phyloP scores from a whole-genome alignment of 2,329 filamentous ascomycete species.

The Paraconiothyrium brasiliense region DNA sequence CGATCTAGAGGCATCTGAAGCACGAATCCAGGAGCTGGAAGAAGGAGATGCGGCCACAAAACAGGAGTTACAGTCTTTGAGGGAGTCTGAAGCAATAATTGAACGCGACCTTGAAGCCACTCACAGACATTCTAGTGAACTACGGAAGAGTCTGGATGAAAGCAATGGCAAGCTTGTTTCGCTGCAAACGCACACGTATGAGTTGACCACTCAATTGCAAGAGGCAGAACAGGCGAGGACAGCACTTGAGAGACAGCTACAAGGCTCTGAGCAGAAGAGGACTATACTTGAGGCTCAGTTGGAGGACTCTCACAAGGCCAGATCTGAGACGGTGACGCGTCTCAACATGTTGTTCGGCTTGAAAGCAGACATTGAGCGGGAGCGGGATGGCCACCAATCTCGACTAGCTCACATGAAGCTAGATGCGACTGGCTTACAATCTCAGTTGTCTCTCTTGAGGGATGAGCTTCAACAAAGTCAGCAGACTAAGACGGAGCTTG shows the following conservation, averaged over 20 bases:
- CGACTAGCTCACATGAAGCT: constrained; percentile 22
- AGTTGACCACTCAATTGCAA: constrained; percentile 33
- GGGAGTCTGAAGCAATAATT: constrained; percentile 30
- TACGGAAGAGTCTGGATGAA: constrained; percentile 33
- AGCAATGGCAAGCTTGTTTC: constrained; percentile 34
- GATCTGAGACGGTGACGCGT: constrained; percentile 24
- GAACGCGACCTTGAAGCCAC: constrained; percentile 31
- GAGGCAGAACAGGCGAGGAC: constrained; percentile 30
- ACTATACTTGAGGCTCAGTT: constrained; percentile 31
- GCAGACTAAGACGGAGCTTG: constrained; percentile 22
- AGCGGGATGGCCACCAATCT: constrained; percentile 34
- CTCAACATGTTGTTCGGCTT: constrained; percentile 23
- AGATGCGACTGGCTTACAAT: constrained; percentile 22
- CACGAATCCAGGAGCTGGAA: constrained; percentile 32
- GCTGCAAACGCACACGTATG: constrained; percentile 31
- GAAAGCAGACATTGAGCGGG: constrained; percentile 34
- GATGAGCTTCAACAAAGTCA: constrained; percentile 16
- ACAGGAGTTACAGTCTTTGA: constrained; percentile 30
- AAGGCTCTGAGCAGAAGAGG: constrained; percentile 30
- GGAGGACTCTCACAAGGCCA: constrained; percentile 25
- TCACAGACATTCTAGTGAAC: constrained; percentile 27
- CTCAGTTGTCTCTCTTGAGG: constrained; percentile 20
- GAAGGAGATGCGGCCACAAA: constrained; percentile 26
- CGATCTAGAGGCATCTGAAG: constrained; percentile 33
- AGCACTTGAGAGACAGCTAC: constrained; percentile 31